Evolutionary conservation across 2,329 filamentous ascomycete species (phyloP), one percentile per base, ranked within the genome.

Genomic region (Aspergillaceae sp.): DNA sequence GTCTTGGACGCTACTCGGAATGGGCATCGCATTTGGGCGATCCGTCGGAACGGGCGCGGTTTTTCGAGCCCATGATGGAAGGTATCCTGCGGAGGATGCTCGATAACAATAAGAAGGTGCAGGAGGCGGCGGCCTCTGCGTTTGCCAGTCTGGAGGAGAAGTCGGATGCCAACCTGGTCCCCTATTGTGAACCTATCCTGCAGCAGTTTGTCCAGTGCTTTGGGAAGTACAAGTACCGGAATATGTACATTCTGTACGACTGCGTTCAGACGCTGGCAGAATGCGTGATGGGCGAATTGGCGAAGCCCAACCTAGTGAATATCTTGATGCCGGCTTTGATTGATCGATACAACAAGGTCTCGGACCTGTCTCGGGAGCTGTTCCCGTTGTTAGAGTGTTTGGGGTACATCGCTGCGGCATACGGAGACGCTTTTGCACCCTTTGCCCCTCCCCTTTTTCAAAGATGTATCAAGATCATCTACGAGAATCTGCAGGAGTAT

Each of bases 161-260:
- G 66, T 87, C 92, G 0, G 87, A 87, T 48, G 81, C 81, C 52
- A 78, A 83, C 50, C 72, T 98, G 37, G 82, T 84, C 52, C 87
- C 87, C 0, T 98, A 96, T 69, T 90, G 87, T 58, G 78, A 84
- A 29, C 87, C 90, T 28, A 97, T 98, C 58, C 80, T 97, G 44
- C 84, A 83, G 51, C 92, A 97, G 64, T 97, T 91, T 60, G 89
- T 96, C 44, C 76, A 79, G 50, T 98, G 92, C 67, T 98, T 98
- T 68, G 79, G 76, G 44, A 89, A 86, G 68, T 98, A 97, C 79
- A 97, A 98, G 76, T 91, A 97, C 68, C 84, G 88, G 60, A 98
- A 98, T 72, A 96, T 97, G 82, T 96, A 94, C 72, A 94, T 97
- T 45, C 79, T 98, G 32, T 98, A 98, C 71, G 92, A 98, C 70